Percentiles rank a stretch among this genome's conserved stretches.
Conservation (phyloP, 768 basidiomycete species). For the Podaxis sp. region DNA sequence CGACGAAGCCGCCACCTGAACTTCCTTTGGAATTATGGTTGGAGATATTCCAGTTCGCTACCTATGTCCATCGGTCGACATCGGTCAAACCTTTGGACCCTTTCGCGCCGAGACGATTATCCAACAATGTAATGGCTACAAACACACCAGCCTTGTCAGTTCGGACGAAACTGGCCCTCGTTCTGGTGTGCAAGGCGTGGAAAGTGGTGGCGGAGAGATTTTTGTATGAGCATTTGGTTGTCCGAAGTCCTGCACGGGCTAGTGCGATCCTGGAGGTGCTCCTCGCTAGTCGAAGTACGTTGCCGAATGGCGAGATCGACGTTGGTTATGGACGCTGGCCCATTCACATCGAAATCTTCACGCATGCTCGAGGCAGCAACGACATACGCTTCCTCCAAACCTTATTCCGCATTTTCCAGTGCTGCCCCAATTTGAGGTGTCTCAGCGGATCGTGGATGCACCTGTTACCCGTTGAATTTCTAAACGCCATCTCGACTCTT, state of each 20-base stretch:
- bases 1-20: slow-evolving; percentile 27
- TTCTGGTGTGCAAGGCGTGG: slow-evolving; percentile 50
- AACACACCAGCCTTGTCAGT: slow-evolving; percentile 47
- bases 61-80: slow-evolving; percentile 43
- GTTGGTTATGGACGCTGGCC: slow-evolving; percentile 45
- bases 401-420: slow-evolving; percentile 43
- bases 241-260: slow-evolving; percentile 46
- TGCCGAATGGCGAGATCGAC: slow-evolving; percentile 1
- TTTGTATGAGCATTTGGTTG: slow-evolving; percentile 45
- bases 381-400: slow-evolving; percentile 38
- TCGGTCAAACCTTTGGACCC: slow-evolving; percentile 47
- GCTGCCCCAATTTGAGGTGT: slow-evolving; percentile 44
- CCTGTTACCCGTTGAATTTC: slow-evolving; percentile 42
- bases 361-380: slow-evolving; percentile 41
- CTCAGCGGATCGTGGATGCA: slow-evolving; percentile 49
- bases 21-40: slow-evolving; percentile 54
- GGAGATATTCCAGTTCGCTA: slow-evolving; percentile 58
- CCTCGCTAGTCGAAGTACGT: slow-evolving; percentile 21
- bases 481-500: slow-evolving; percentile 38
- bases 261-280: slow-evolving; percentile 37
- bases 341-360: slow-evolving; percentile 47
- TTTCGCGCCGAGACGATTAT: slow-evolving; percentile 39
- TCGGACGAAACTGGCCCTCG: slow-evolving; percentile 50
- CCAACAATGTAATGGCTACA: slow-evolving; percentile 43
- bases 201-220: slow-evolving; percentile 40